Conservation (phyloP, 1,284 basidiomycete genomes). For the Irpex sp. region DNA sequence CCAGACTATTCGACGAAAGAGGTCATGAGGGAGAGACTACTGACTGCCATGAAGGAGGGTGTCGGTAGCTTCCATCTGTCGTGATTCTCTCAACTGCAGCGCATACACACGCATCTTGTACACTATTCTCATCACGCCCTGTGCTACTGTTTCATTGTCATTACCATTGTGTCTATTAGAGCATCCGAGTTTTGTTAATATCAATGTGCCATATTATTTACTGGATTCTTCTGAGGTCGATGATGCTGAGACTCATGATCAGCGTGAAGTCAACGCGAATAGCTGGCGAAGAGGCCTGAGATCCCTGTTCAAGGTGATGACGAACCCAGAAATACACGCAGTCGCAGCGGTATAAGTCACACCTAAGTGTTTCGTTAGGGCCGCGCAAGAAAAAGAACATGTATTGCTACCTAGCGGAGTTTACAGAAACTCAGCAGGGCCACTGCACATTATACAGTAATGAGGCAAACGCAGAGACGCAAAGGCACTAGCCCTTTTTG, state of each 20-base stretch:
- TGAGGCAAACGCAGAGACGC: not conserved
- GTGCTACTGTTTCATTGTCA: constrained; percentile 6
- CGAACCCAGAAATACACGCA: not conserved
- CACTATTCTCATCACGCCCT: constrained; percentile 7
- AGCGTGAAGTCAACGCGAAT: no score
- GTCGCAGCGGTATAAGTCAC: not conserved
- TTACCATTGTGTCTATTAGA: constrained; percentile 12
- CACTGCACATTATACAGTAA: not conserved
- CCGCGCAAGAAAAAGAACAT: not conserved
- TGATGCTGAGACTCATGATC: no score
- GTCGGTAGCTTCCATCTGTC: constrained; percentile 95
- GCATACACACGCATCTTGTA: constrained; percentile 6
- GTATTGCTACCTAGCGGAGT: not conserved
- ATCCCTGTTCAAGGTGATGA: not conserved
- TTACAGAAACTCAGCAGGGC: not conserved
- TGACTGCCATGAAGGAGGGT: constrained; percentile 84
- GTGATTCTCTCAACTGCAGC: constrained; percentile 34
- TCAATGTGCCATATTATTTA: not conserved
- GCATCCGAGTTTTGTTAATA: not conserved
- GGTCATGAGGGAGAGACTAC: constrained; percentile 78
- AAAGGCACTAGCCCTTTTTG: constrained; percentile 64
- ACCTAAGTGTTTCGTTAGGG: not conserved
- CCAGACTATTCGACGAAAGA: constrained; percentile 88
- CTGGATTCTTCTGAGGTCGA: not conserved
- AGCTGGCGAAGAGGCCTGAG: not conserved